Evolutionary conservation across 352 stramenopile species (phyloP), one percentile per base, ranked within the genome.

Genomic region (Pythium scleroteichum): DNA sequence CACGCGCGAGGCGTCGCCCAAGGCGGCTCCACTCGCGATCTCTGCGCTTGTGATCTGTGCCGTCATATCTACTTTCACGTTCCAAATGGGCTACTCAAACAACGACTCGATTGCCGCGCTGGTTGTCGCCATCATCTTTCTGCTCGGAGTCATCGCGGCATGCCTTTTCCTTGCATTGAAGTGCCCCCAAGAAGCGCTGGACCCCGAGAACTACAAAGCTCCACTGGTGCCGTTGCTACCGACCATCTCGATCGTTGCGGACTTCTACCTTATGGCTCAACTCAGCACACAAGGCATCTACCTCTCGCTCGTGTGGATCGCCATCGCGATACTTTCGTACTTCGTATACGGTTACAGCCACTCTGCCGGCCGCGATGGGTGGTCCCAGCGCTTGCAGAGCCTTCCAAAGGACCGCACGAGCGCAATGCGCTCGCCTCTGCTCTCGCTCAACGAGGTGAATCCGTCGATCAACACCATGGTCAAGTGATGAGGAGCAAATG

Each of bases 241-340:
- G 16, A 67, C 60, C 26, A 62, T 88, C 45, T 64, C 77, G 12
- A 85, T 89, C 56, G 56, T 84, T 10, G 68, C 77, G 49, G 83
- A 88, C 73, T 92, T 82, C 61, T 89, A 89, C 45, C 51, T 92
- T 22, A 73, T 80, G 46, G 62, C 80, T 19, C 82, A 92, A 60
- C 72, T 88, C 51, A 66, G 47, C 16, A 68, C 76, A 47, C 56
- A 70, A 6, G 79, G 75, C 47, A 85, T 90, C 22, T 70, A 63
- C 9, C 58, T 76, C 22, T 73, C 71, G 26, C 71, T 69, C n/a
- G 70, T 66, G 7, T 92, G 81, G 80, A 59, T 92, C 52, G 73
- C 33, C 14, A 68, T 65, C 16, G 82, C 66, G 16, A 68, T 87
- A 4, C 12, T 92, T 7, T 88, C 82, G 50, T 92, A 92, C 66